Evolutionary conservation across 2,329 filamentous ascomycete species (phyloP), one percentile per base, ranked within the genome.

Genomic region (Didymella lethalis): DNA sequence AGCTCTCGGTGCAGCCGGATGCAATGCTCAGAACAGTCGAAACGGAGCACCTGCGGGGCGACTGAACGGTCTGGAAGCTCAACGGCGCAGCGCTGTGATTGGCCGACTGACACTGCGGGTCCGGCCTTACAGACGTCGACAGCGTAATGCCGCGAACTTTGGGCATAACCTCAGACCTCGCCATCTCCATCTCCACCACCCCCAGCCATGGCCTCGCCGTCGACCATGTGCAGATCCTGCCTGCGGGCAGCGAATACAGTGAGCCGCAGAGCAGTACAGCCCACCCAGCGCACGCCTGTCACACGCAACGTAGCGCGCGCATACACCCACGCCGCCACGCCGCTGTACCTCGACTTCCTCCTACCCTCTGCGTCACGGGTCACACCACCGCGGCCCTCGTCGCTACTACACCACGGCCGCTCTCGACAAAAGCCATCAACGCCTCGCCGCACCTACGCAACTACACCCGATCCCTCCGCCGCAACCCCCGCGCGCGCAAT

Each of bases 391-490:
- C 47, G 38, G 11, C 38, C 38, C 18, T 25, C 38, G 1, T 25
- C 45, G 16, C 11, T 38, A 11, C 49, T 59, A 32, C 31, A 32
- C 40, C 51, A 16, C 14, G 40, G 20, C 38, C 32, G 34, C 26
- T 31, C 25, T 7, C 25, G 38, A 7, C 11, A 8, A 2, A 36
- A 36, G 16, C 16, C 32, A 6, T 2, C 32, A 7, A 3, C 16
- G n/a, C 25, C 73, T 72, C 41, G 66, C 62, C 44, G 79, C 77
- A 49, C 79, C 78, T 16, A 70, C 49, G 68, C 70, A 48, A 72
- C 72, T 46, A 54, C 64, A 14, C 14, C 66, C 47, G 62, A 68
- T 34, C 62, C 63, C 32, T 65, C 68, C n/a, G 54, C 61, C 49
- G 63, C 68, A 26, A 70, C 64, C 40, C 72, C 67, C 46, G 70